phyloP scores from a whole-genome alignment of 176 grass and related monocot genomes.

The Phragmites australis region DNA sequence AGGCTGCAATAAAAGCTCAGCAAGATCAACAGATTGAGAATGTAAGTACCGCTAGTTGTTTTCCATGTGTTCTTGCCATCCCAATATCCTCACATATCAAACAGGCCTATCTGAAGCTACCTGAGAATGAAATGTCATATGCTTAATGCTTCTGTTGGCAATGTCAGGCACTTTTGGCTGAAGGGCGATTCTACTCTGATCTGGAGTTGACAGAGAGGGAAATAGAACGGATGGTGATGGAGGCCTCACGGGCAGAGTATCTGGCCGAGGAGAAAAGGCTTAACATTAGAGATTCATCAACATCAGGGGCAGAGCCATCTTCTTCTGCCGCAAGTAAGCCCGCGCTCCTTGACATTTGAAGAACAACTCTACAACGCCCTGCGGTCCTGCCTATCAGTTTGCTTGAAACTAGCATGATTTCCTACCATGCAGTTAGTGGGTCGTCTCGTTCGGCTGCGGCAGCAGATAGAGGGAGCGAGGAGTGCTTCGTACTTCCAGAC shows the following conservation, averaged over 20 bases:
- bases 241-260: slow-evolving; percentile 90
- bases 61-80: not conserved
- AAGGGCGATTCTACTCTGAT: slow-evolving; percentile 92
- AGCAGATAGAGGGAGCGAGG: slow-evolving; percentile 34
- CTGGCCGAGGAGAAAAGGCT: slow-evolving; percentile 61
- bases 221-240: slow-evolving; percentile 99
- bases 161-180: slow-evolving; percentile 83
- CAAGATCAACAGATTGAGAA: slow-evolving; percentile 99
- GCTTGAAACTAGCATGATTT: slow-evolving; percentile 28
- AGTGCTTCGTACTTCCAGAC: slow-evolving; percentile 51
- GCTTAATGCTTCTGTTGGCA: slow-evolving; percentile 13
- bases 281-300: slow-evolving; percentile 68
- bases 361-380: not conserved
- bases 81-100: slow-evolving; percentile 8
- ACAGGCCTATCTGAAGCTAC: not conserved
- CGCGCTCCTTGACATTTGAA: not conserved
- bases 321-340: slow-evolving; percentile 74
- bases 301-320: slow-evolving; percentile 88
- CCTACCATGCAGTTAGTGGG: slow-evolving; percentile 53
- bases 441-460: slow-evolving; percentile 51
- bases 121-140: not conserved
- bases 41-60: slow-evolving; percentile 52
- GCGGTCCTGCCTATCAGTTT: not conserved
- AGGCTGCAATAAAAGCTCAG: slow-evolving; percentile 95
- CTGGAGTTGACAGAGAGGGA: slow-evolving; percentile 97